Evolutionary conservation across 2,329 filamentous ascomycete genomes (phyloP).

Genomic region (Penicillium hordei): DNA sequence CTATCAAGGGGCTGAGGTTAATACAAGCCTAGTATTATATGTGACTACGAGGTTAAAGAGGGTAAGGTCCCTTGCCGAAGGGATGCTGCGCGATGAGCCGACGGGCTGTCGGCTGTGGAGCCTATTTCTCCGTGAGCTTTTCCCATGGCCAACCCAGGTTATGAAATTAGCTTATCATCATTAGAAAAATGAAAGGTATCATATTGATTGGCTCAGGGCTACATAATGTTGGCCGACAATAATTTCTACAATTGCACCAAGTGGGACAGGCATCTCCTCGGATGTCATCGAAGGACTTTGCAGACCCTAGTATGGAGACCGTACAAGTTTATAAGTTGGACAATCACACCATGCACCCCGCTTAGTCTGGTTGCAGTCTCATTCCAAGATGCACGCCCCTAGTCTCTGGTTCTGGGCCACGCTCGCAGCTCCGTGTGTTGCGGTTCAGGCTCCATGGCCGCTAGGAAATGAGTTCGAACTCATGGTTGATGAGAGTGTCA

Average conservation of each 20-base stretch:
- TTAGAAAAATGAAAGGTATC: neutral
- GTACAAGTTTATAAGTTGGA: neutral
- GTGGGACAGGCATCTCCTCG: neutral
- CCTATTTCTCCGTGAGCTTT: slow-evolving; percentile 7
- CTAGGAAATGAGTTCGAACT: slow-evolving; percentile 21
- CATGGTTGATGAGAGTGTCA: slow-evolving; percentile 8
- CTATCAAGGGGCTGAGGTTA: neutral
- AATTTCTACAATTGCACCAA: neutral
- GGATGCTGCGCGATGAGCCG: slow-evolving; percentile 14
- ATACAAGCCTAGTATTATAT: too few relatives aligned
- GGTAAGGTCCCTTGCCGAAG: neutral
- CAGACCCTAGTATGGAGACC: neutral
- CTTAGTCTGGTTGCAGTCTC: neutral
- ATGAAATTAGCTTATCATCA: slow-evolving; percentile 10
- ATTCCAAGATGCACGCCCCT: slow-evolving; percentile 13
- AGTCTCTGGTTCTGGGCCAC: slow-evolving; percentile 17
- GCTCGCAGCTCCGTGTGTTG: slow-evolving; percentile 14
- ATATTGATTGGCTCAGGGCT: neutral
- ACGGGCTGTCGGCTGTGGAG: slow-evolving; percentile 8
- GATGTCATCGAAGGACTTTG: neutral
- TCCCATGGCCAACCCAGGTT: neutral
- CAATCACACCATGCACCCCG: neutral
- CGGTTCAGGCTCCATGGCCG: slow-evolving; percentile 12
- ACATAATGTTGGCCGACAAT: neutral
- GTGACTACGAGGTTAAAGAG: too few relatives aligned